These are phyloP conservation scores for Colletotrichum truncatum DNA, from an alignment of 2,329 filamentous ascomycete genomes.

Conservation along the genomic window DNA sequence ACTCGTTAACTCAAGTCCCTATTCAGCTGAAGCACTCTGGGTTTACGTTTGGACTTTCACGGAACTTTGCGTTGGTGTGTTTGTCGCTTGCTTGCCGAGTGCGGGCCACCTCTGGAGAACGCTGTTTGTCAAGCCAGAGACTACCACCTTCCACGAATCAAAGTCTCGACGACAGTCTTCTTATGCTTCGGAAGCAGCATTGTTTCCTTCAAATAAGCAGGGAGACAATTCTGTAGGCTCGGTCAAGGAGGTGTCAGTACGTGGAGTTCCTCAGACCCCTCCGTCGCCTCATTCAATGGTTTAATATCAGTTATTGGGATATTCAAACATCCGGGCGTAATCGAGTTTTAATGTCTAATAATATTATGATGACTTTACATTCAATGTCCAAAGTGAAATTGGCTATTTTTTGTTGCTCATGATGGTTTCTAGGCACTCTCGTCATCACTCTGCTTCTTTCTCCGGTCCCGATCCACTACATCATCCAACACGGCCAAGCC, in stretches of 20 bases:
- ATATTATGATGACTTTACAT: too few relatives aligned
- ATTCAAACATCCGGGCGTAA: too few relatives aligned
- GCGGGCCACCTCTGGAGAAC: not conserved
- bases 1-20: not conserved
- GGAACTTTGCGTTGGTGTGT: slow-evolving; percentile 1
- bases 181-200: not conserved
- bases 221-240: not conserved
- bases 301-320: too few relatives aligned
- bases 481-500: slow-evolving; percentile 53
- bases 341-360: too few relatives aligned
- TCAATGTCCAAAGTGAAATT: too few relatives aligned
- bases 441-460: not conserved
- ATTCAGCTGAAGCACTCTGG: not conserved
- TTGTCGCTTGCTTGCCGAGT: not conserved
- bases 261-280: not conserved
- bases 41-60: slow-evolving; percentile 6
- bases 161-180: not conserved
- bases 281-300: not conserved
- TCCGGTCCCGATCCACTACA: slow-evolving; percentile 40
- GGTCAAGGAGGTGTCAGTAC: not conserved
- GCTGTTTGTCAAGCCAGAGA: not conserved
- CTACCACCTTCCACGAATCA: not conserved
- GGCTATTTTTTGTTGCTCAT: too few relatives aligned
- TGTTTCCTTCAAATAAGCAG: not conserved
- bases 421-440: not conserved